Evolutionary conservation across 2,329 filamentous ascomycete genomes (phyloP).

Genomic region (Magnaporthiopsis rhizophila): DNA sequence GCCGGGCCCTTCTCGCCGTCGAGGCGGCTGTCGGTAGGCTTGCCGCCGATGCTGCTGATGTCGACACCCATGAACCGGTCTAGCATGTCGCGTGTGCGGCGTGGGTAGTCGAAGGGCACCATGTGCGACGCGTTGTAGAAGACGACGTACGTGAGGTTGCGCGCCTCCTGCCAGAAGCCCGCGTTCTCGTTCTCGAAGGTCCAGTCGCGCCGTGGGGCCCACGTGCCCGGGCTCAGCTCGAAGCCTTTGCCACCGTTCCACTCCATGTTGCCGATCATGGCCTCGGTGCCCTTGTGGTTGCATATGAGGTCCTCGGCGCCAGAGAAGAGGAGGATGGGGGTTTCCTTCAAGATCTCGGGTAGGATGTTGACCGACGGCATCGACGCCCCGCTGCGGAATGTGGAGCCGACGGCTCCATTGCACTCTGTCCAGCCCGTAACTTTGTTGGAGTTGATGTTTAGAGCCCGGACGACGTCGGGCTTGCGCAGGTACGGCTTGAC

Average conservation of each 20-base stretch:
- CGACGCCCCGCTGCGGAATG: slow-evolving; percentile 65
- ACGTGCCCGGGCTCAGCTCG: slow-evolving; percentile 75
- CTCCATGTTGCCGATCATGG: slow-evolving; percentile 78
- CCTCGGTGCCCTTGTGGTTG: slow-evolving; percentile 92
- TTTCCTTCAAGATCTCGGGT: slow-evolving; percentile 66
- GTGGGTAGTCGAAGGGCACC: slow-evolving; percentile 91
- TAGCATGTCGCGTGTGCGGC: slow-evolving; percentile 87
- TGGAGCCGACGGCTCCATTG: slow-evolving; percentile 64
- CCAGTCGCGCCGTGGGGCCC: slow-evolving; percentile 91
- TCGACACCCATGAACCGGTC: slow-evolving; percentile 94
- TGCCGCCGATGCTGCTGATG: slow-evolving; percentile 78
- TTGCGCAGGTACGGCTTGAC: slow-evolving; percentile 81
- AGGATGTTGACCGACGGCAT: slow-evolving; percentile 66
- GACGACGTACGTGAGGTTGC: slow-evolving; percentile 90
- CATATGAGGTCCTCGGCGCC: slow-evolving; percentile 93
- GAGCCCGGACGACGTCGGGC: slow-evolving; percentile 66
- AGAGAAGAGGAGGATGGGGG: slow-evolving; percentile 82
- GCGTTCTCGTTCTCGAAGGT: slow-evolving; percentile 81
- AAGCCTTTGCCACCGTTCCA: slow-evolving; percentile 94
- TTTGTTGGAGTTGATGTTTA: slow-evolving; percentile 78
- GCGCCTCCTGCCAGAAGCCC: slow-evolving; percentile 88
- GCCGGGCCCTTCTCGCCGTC: slow-evolving; percentile 78
- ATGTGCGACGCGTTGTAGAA: slow-evolving; percentile 97
- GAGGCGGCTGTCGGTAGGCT: slow-evolving; percentile 68
- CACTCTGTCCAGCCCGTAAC: slow-evolving; percentile 89